Percentiles rank a stretch among this genome's conserved stretches.
phyloP scores from a whole-genome alignment of 1,284 basidiomycete species.

The Cerrena zonata region DNA sequence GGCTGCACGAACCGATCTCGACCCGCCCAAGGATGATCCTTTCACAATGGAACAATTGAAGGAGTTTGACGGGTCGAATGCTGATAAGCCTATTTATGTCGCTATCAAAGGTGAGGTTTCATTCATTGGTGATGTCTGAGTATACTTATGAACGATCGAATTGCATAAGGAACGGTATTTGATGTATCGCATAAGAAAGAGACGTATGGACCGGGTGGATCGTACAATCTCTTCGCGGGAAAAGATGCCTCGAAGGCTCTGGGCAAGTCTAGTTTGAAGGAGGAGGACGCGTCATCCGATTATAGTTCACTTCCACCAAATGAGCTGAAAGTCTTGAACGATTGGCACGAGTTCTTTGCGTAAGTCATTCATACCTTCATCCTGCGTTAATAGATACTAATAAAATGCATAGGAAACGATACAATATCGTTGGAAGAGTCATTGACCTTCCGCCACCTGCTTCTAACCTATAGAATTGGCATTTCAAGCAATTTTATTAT shows the following conservation, averaged over 20 bases:
- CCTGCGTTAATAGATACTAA: background rate
- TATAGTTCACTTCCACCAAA: conserved; percentile 73
- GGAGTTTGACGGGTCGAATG: conserved; percentile 63
- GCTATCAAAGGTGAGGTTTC: conserved; percentile 78
- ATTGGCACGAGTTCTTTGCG: conserved; percentile 82
- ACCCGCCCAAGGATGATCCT: conserved; percentile 73
- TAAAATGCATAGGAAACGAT: conserved; percentile 55
- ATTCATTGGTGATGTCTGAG: background rate
- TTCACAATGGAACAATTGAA: conserved; percentile 67
- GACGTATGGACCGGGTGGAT: conserved; percentile 71
- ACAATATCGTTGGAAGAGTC: conserved; percentile 75
- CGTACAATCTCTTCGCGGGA: conserved; percentile 77
- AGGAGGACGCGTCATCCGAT: conserved; percentile 84
- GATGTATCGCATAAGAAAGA: conserved; percentile 79
- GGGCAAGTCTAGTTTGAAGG: conserved; percentile 82
- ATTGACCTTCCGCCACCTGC: conserved; percentile 38
- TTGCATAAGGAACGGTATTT: conserved; percentile 64
- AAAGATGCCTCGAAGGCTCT: conserved; percentile 85
- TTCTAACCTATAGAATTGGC: conserved; percentile 19
- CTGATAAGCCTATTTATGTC: conserved; percentile 72
- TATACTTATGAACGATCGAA: background rate
- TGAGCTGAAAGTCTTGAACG: conserved; percentile 81
- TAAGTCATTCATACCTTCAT: conserved; percentile 34
- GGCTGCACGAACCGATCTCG: conserved; percentile 52
- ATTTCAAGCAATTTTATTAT: no score